phyloP scores from a whole-genome alignment of 176 grass and related monocot genomes.

The Bromus sterilis region DNA sequence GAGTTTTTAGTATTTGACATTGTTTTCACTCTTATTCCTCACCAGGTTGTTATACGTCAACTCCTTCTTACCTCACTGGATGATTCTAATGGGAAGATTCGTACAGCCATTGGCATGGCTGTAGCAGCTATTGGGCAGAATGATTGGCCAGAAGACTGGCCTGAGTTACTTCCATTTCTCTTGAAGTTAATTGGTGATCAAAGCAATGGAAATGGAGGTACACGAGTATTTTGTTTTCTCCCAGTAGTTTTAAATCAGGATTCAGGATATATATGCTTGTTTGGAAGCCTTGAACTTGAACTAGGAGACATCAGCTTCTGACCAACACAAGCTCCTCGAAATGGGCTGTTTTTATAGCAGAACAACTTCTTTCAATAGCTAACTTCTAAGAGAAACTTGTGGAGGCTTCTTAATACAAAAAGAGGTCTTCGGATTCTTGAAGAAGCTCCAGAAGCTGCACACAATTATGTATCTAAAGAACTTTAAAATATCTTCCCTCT shows the following conservation, averaged over 20 bases:
- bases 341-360: neutral
- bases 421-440: neutral
- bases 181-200: conserved; percentile 78
- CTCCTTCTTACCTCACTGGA: conserved; percentile 71
- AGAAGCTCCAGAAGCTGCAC: neutral
- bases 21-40: neutral
- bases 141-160: conserved; percentile 97
- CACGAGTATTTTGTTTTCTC: neutral
- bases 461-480: neutral
- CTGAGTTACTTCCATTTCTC: conserved; percentile 82
- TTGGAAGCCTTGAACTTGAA: conserved; percentile 1
- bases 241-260: neutral
- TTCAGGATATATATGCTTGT: neutral
- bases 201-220: conserved; percentile 82
- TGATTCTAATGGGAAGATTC: conserved; percentile 88
- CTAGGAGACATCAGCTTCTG: neutral
- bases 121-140: conserved; percentile 83
- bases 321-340: neutral
- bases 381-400: neutral
- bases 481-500: neutral
- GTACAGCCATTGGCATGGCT: conserved; percentile 86
- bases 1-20: neutral
- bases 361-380: neutral
- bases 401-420: neutral
- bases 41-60: conserved; percentile 67